A percentile compares a stretch with the other conserved stretches of the same genome.
phyloP scores from a whole-genome alignment of 805 yeast genomes.

The Pichia cabralensis region DNA sequence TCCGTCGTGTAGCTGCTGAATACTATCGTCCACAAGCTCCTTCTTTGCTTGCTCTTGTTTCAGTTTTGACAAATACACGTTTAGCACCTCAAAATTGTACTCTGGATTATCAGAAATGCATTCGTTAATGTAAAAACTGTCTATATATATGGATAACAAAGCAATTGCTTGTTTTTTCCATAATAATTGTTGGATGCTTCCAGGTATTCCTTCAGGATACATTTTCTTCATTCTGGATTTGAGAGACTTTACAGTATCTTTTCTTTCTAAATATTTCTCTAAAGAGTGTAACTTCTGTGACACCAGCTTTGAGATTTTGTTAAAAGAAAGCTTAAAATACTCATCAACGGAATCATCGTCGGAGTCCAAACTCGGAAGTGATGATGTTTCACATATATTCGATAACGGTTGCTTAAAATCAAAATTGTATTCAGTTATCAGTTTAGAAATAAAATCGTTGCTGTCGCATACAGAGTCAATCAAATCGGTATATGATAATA shows the following conservation, averaged over 20 bases:
- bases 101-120: neutral
- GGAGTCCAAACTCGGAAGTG: slow-evolving; percentile 23
- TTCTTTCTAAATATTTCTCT: too few relatives aligned
- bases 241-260: slow-evolving; percentile 8
- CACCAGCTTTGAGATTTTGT: too few relatives aligned
- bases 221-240: neutral
- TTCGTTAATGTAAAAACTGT: slow-evolving; percentile 19
- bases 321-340: too few relatives aligned
- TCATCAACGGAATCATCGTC: slow-evolving; percentile 30
- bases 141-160: slow-evolving; percentile 36
- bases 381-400: slow-evolving; percentile 29
- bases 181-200: slow-evolving; percentile 10
- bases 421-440: slow-evolving; percentile 1
- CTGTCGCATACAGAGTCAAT: slow-evolving; percentile 17
- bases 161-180: slow-evolving; percentile 34
- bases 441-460: neutral
- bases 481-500: slow-evolving; percentile 35
- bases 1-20: slow-evolving; percentile 23
- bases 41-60: too few relatives aligned
- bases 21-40: too few relatives aligned
- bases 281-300: too few relatives aligned
- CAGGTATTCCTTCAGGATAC: slow-evolving; percentile 1
- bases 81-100: too few relatives aligned
- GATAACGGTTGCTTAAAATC: slow-evolving; percentile 1
- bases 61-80: too few relatives aligned